A percentile compares a stretch with the other conserved stretches of the same genome.
Conservation (phyloP, 106 monocot species). For the Platanthera guangdongensis region DNA sequence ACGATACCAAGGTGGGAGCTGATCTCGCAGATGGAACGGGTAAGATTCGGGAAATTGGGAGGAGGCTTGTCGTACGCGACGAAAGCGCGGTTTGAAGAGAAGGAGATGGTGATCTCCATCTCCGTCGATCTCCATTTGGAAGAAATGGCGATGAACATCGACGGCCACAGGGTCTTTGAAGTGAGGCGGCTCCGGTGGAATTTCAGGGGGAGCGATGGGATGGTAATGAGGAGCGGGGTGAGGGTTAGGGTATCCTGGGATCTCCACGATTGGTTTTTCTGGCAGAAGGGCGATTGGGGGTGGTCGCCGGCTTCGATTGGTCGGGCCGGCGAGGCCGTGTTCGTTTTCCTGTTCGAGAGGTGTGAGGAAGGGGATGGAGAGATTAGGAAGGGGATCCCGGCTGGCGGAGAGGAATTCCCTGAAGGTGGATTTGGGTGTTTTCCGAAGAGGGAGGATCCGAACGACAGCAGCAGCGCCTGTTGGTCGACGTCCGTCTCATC, state of each 20-base stretch:
- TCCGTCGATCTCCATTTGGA: neutral
- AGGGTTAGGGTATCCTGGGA: slow-evolving; percentile 3
- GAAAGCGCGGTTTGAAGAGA: neutral
- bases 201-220: slow-evolving; percentile 6
- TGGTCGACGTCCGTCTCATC: slow-evolving; percentile 1
- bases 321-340: slow-evolving; percentile 1
- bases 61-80: neutral
- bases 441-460: neutral
- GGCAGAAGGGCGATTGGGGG: neutral
- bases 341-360: slow-evolving; percentile 1
- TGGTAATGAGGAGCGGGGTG: neutral
- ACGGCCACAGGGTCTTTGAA: slow-evolving; percentile 2
- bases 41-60: neutral
- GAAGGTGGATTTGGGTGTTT: neutral
- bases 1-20: neutral
- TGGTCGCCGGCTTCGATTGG: neutral
- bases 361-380: neutral
- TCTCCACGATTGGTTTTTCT: slow-evolving; percentile 7
- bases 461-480: slow-evolving; percentile 1
- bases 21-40: slow-evolving; percentile 5
- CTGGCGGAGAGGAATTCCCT: neutral
- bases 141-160: neutral
- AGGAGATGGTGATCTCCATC: slow-evolving; percentile 2
- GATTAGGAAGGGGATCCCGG: neutral
- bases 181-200: slow-evolving; percentile 2